A percentile compares a stretch with the other conserved stretches of the same genome.
Conservation (phyloP, 768 basidiomycete species). For the Nevesoporus exiguus region DNA sequence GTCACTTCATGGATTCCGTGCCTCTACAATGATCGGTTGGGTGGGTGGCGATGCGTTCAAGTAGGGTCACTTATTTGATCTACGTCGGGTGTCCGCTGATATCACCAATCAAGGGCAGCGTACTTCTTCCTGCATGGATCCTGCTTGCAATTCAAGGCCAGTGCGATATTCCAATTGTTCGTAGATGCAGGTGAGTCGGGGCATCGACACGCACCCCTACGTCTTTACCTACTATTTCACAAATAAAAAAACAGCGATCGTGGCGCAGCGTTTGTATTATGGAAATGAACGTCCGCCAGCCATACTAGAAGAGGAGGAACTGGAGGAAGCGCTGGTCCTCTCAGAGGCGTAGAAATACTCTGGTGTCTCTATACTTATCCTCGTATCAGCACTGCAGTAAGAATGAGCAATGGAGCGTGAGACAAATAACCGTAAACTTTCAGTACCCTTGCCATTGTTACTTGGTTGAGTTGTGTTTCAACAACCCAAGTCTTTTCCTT, state of each 20-base stretch:
- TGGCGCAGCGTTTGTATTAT: slow-evolving; percentile 70
- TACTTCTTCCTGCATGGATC: slow-evolving; percentile 77
- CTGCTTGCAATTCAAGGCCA: slow-evolving; percentile 78
- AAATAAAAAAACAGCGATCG: slow-evolving; percentile 51
- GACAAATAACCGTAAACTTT: slow-evolving; percentile 34
- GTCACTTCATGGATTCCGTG: slow-evolving; percentile 81
- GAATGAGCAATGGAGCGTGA: slow-evolving; percentile 10
- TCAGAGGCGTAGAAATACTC: slow-evolving; percentile 47
- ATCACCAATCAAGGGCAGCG: slow-evolving; percentile 47
- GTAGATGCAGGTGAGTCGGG: slow-evolving; percentile 63
- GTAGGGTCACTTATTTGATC: slow-evolving; percentile 38
- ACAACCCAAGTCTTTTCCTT: slow-evolving; percentile 21
- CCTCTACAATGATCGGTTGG: slow-evolving; percentile 82
- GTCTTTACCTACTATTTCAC: slow-evolving; percentile 9
- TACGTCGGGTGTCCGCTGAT: slow-evolving; percentile 15
- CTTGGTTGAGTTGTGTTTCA: slow-evolving; percentile 14
- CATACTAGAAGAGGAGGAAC: slow-evolving; percentile 51
- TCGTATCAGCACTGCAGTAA: background rate
- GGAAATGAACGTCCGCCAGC: slow-evolving; percentile 63
- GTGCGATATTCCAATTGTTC: slow-evolving; percentile 80
- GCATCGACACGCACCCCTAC: slow-evolving; percentile 2
- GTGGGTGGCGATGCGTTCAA: slow-evolving; percentile 83
- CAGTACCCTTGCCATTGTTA: slow-evolving; percentile 14
- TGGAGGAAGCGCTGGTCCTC: slow-evolving; percentile 72
- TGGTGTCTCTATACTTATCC: background rate